Evolutionary conservation across 305 asterid species (phyloP).

Genomic region (Ruellia speciosa): DNA sequence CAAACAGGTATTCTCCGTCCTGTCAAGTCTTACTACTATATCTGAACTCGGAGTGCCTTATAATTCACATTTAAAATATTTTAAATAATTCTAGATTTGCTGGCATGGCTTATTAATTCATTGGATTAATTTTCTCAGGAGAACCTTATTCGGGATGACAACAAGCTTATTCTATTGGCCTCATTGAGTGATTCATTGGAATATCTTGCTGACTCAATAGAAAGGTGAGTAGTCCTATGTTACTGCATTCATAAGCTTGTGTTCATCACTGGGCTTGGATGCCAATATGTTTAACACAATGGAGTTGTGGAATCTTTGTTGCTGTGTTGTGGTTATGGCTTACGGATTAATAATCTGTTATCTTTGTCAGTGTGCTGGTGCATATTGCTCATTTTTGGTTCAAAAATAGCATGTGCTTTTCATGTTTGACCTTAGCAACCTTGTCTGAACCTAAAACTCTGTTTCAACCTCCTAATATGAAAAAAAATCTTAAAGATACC

Average conservation of each 20-base stretch:
- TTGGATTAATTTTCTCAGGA: conserved; percentile 52
- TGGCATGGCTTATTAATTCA: conserved; percentile 1
- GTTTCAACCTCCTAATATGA: too few relatives aligned
- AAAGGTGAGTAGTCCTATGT: conserved; percentile 52
- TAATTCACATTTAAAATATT: conserved; percentile 9
- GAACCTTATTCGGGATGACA: conserved; percentile 90
- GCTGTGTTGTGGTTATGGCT: too few relatives aligned
- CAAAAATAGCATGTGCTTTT: too few relatives aligned
- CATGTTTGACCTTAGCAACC: too few relatives aligned
- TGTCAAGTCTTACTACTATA: conserved; percentile 13
- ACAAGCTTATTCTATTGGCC: conserved; percentile 86
- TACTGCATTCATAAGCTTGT: conserved; percentile 19
- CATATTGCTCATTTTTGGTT: too few relatives aligned
- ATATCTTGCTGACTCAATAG: conserved; percentile 92
- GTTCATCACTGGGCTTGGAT: conserved; percentile 17
- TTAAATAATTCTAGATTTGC: conserved; percentile 10
- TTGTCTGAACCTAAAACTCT: too few relatives aligned
- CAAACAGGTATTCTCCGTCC: conserved; percentile 57
- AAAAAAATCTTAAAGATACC: too few relatives aligned
- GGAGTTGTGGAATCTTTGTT: too few relatives aligned
- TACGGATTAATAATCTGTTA: too few relatives aligned
- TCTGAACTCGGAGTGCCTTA: conserved; percentile 16
- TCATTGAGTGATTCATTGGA: conserved; percentile 97
- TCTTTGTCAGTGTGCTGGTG: too few relatives aligned
- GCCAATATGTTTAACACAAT: too few relatives aligned